Evolutionary conservation across 805 yeast species (phyloP), one percentile per base, ranked within the genome.

Genomic region (Tanozyma kutaoensis): DNA sequence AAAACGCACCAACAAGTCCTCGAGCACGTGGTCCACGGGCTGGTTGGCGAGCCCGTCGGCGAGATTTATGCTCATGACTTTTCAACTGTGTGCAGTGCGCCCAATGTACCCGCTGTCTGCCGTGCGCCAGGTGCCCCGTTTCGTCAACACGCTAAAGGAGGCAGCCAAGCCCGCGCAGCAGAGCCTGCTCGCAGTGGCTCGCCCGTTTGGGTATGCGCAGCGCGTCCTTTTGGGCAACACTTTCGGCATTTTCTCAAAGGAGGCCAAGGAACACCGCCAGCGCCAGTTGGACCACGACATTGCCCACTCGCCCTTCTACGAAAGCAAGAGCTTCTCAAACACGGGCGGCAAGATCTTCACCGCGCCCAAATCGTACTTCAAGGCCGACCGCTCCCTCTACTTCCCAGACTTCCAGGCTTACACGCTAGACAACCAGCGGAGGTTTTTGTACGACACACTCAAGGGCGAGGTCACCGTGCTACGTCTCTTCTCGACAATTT

Each of bases 1-100:
- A 45, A 91, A 91, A 35, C 98, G 62, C 27, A 82, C 97, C 12
- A 84, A 62, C 20, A 91, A 59, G 47, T 91, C 98, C 46, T 82
- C 95, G 20, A 84, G 56, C 1, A 74, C 79, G 39, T 76, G 67
- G 43, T 79, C 85, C 20, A 79, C 53, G 12, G 86, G 62, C 42
- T 73, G 76, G 40, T 69, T 66, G 26, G 66, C 71, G 44, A 79
- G 67, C 24, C 66, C 67, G 35, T 58, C 56, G 38, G 52, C 59
- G 46, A 74, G 55, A 31, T 70, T 73, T 38, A 74, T 62, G 17
- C 79, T 72, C 81, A 74, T 74, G 23, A 23, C 29, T 10, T n/a
- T 8, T n/a, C 12, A 17, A 14, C n/a, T 20, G 12, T 12, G 12
- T 7, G 13, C 12, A 8, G 12, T 8, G 5, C n/a, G 6, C 14